Evolutionary conservation across 148 eudicot species (phyloP), one percentile per base, ranked within the genome.

Genomic region (Pharnaceum exiguum): DNA sequence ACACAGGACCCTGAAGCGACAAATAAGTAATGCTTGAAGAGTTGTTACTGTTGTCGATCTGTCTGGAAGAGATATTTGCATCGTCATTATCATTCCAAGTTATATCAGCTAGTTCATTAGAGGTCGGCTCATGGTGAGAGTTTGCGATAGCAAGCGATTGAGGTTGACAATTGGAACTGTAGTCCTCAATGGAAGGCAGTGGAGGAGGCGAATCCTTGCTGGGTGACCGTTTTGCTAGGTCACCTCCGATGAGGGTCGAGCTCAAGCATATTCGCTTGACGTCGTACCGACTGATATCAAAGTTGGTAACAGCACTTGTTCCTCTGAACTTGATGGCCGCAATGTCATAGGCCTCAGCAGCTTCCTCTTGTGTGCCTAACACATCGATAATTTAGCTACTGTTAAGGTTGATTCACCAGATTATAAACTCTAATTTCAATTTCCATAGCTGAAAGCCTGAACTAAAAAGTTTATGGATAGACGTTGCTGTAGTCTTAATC

Each of bases 241-340:
- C 95, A 1, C 82, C 77, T 5, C 71, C 84, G 1, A 80, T 67
- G 38, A 86, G 80, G 28, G 81, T 80, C 1, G 86, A 80, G 72
- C 86, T 83, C 7, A 86, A 78, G 63, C 82, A 67, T 16, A 88
- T 88, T 51, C 88, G 55, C 57, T 77, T 88, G 30, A 84, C 79
- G 47, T 88, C 91, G 69, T 88, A 88, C 46, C 91, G 59, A 45
- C 73, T 69, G n/a, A 88, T 80, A 66, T 84, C 91, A 32, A 88
- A 88, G 66, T 88, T 88, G 26, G 96, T 88, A 8, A 88, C 91
- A 0, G 91, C 91, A 18, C 84, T 70, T 33, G 84, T 82, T 4
- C 96, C 96, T 45, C 91, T 57, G 48, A 88, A 88, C 67, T 88
- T 88, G 13, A 88, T 88, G 2, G 91, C 96, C 3, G 96, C 96